These are phyloP conservation scores for Colletotrichum eleusines DNA, from an alignment of 2,329 filamentous ascomycete genomes.

Conservation along the genomic window DNA sequence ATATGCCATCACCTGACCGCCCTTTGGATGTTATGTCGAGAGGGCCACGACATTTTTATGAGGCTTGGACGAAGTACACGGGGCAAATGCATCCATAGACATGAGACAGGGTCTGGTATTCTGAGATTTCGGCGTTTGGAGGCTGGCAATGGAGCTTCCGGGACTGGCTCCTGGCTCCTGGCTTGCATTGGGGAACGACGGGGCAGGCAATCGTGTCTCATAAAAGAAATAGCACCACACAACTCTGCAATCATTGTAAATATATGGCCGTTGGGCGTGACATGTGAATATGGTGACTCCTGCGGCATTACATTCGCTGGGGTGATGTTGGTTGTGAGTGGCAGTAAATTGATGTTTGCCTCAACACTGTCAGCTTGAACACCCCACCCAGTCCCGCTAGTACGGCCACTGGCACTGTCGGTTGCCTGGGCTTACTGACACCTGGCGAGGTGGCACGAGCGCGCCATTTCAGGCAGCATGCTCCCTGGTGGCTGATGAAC, in stretches of 20 bases:
- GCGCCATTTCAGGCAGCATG: conserved; percentile 34
- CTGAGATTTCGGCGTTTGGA: conserved; percentile 34
- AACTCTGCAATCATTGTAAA: conserved; percentile 28
- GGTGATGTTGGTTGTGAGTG: conserved; percentile 6
- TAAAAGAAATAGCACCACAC: conserved; percentile 23
- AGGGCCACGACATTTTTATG: conserved; percentile 38
- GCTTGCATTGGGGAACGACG: conserved; percentile 18
- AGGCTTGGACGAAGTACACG: conserved; percentile 34
- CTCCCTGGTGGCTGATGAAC: conserved; percentile 20
- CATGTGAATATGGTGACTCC: neutral
- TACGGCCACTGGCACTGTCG: neutral
- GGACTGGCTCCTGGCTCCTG: conserved; percentile 39
- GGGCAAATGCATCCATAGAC: conserved; percentile 32
- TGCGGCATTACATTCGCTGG: neutral
- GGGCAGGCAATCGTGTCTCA: conserved; percentile 18
- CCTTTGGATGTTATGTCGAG: conserved; percentile 25
- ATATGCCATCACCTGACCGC: conserved; percentile 1
- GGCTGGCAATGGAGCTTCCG: conserved; percentile 30
- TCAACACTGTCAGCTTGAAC: neutral
- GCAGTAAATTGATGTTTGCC: neutral
- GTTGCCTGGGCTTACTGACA: neutral
- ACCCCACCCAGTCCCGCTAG: neutral
- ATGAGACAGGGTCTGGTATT: conserved; percentile 28
- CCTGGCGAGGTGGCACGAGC: neutral
- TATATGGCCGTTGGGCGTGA: neutral